phyloP scores from a whole-genome alignment of 2,329 filamentous ascomycete genomes.

The Diaporthe sp. region DNA sequence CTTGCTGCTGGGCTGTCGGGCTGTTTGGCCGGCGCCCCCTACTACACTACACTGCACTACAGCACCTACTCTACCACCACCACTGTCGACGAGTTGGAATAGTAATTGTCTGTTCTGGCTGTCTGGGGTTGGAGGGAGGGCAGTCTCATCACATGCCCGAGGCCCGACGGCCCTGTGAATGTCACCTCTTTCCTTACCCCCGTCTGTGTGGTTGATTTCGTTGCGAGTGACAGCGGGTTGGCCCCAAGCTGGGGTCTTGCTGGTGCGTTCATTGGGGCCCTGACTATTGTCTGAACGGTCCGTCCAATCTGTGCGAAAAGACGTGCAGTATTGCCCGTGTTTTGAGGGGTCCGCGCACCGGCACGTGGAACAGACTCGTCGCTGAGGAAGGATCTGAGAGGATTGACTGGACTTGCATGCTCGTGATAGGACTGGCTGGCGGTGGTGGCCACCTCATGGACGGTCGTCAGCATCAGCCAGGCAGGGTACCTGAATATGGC shows the following conservation, averaged over 20 bases:
- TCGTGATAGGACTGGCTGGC: too few relatives aligned
- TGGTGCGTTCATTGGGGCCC: background rate
- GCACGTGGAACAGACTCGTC: background rate
- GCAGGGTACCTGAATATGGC: background rate
- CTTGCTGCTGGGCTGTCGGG: background rate
- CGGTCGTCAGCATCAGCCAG: background rate
- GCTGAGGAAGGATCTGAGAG: background rate
- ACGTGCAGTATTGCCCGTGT: background rate
- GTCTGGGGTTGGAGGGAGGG: background rate
- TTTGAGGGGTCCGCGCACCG: background rate
- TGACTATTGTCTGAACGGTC: background rate
- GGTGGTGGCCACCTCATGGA: background rate
- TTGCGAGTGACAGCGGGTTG: background rate
- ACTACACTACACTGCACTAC: background rate
- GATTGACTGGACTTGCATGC: background rate
- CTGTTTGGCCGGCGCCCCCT: background rate
- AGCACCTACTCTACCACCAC: background rate
- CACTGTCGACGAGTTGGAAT: background rate
- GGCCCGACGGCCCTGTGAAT: slow-evolving; percentile 2
- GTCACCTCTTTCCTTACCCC: background rate
- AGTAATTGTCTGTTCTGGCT: background rate
- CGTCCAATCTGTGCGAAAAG: slow-evolving; percentile 2
- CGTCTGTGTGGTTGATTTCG: background rate
- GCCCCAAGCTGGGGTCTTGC: background rate
- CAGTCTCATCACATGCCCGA: slow-evolving; percentile 4